phyloP scores from a whole-genome alignment of 1,284 basidiomycete species.

The Papiliotrema flavescens region DNA sequence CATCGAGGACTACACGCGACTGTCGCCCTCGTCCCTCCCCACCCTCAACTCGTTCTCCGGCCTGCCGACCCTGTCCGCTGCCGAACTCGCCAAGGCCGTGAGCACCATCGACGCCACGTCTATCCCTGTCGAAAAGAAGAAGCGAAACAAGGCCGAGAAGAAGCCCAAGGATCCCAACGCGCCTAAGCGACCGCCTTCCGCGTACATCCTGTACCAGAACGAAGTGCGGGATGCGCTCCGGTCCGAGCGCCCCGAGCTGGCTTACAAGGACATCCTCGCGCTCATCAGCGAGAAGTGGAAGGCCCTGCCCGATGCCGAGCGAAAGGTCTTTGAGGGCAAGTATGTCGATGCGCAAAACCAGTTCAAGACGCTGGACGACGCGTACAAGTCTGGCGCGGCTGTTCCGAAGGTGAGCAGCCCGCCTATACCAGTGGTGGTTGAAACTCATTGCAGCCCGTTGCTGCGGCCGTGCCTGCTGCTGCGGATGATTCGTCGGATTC shows the following conservation, averaged over 20 bases:
- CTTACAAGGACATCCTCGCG: slow-evolving; percentile 68
- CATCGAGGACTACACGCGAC: slow-evolving; percentile 46
- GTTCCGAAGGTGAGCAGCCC: not conserved
- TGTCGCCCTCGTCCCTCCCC: slow-evolving; percentile 32
- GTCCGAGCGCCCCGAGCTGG: slow-evolving; percentile 60
- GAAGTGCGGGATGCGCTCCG: slow-evolving; percentile 65
- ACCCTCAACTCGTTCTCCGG: slow-evolving; percentile 8
- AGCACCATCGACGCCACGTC: not conserved
- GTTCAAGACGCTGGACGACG: not conserved
- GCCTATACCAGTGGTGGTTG: not conserved
- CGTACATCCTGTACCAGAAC: slow-evolving; percentile 95
- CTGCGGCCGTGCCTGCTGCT: not conserved
- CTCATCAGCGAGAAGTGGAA: slow-evolving; percentile 74
- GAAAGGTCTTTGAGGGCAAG: slow-evolving; percentile 56
- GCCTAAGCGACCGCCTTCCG: slow-evolving; percentile 89
- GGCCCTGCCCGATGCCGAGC: slow-evolving; percentile 62
- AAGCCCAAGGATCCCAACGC: slow-evolving; percentile 80
- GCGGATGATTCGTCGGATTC: not conserved
- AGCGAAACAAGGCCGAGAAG: slow-evolving; percentile 44
- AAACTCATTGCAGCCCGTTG: not conserved
- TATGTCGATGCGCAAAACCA: slow-evolving; percentile 1
- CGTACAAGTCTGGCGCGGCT: slow-evolving; percentile 1
- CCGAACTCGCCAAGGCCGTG: not conserved
- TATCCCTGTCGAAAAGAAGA: slow-evolving; percentile 18
- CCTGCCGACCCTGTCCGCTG: slow-evolving; percentile 8